phyloP scores from a whole-genome alignment of 306 rosid genomes.

The Argentina anserina region DNA sequence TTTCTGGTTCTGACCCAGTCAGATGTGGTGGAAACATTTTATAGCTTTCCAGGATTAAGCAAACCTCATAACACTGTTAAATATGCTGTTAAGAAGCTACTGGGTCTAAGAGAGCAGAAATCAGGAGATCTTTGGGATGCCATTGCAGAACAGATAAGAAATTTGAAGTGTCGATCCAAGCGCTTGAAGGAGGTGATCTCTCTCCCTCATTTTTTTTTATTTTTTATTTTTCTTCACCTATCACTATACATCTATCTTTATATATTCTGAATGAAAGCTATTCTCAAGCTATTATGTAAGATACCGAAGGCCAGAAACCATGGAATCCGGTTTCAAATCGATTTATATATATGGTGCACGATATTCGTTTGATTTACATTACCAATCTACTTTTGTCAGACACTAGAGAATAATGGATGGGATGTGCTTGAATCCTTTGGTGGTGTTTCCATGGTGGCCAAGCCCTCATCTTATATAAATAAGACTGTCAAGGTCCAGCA shows the following conservation, averaged over 20 bases:
- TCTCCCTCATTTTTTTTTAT: not conserved
- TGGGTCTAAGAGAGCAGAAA: conserved; percentile 60
- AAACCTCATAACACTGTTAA: conserved; percentile 80
- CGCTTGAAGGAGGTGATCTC: conserved; percentile 70
- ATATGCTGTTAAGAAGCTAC: conserved; percentile 83
- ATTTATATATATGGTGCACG: too few species aligned
- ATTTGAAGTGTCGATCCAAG: conserved; percentile 58
- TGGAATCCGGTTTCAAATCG: not conserved
- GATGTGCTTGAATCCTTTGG: conserved; percentile 69
- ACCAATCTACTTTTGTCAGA: conserved; percentile 32
- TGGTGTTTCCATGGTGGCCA: conserved; percentile 89
- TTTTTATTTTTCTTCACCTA: not conserved
- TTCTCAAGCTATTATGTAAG: not conserved
- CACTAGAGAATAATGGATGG: conserved; percentile 78
- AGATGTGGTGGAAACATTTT: conserved; percentile 51
- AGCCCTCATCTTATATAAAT: conserved; percentile 69
- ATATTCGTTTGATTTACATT: conserved; percentile 7
- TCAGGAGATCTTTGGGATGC: conserved; percentile 64
- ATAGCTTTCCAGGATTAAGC: conserved; percentile 75
- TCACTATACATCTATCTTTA: not conserved
- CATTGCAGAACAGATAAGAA: conserved; percentile 42
- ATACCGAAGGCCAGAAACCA: not conserved
- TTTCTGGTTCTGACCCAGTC: conserved; percentile 69
- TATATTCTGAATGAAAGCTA: not conserved
- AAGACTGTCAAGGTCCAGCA: conserved; percentile 47